Evolutionary conservation across 1,284 basidiomycete genomes (phyloP), one percentile per base, ranked within the genome.

Genomic region (Pterula multifida): DNA sequence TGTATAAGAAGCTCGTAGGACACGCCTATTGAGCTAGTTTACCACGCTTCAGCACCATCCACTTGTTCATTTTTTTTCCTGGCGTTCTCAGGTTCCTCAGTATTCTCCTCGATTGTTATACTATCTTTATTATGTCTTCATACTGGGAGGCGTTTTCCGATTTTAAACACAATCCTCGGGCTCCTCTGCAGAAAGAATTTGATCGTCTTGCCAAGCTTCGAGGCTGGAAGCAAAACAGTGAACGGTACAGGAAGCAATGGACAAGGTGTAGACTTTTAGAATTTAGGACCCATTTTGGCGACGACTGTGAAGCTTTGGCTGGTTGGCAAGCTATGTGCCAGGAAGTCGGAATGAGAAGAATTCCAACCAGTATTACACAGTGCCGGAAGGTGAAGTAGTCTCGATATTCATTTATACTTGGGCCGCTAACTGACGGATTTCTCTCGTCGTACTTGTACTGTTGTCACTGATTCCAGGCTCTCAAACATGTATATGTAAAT

Each of bases 241-340:
- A 28, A 9, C 15, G 49, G 25, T 49, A 54, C 45, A 3, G 44
- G 22, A 50, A 53, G 48, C 36, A 52, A 28, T 54, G 54, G 48
- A 45, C 3, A 28, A 49, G 47, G 2, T 57, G 56, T 36, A 47
- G 36, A 15, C 26, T 25, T 15, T 46, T 48, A 6, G 55, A 57
- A 45, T 57, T 57, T 50, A 13, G 19, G 0, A 42, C 48, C 22
- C 47, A 50, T 12, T 57, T 50, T 36, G 56, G 56, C 12, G 1
- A 21, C 3, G 51, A 52, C 6, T 50, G 50, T 3, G 48, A 50
- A 3, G 12, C 39, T 23, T 49, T 57, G 39, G 49, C 50, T 15
- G 52, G 55, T 23, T 57, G 56, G 56, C 52, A 53, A 25, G 52
- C 50, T 15, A 36, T 57, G 46, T 57, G 55, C 26, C 36, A 22